Conservation (phyloP, 139 green algal genomes). For the Chlamydomonas asymmetrica region DNA sequence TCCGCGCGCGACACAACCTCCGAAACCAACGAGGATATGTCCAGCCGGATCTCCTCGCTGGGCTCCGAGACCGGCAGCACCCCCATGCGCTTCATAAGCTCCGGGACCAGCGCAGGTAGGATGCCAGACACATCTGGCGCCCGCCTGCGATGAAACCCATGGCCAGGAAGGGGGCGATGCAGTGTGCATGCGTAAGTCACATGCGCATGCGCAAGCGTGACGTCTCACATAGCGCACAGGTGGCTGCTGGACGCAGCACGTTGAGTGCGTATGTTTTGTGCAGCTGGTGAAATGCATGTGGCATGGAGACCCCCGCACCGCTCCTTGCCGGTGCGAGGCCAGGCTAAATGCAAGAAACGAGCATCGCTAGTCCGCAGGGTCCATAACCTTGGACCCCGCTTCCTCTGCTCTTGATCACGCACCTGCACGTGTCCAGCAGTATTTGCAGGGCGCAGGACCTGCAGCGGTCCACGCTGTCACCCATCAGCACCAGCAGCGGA, state of each 20-base stretch:
- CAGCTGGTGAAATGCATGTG: too few species aligned
- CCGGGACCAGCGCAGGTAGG: slow-evolving; percentile 57
- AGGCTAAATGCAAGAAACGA: too few species aligned
- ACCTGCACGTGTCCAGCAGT: slow-evolving; percentile 29
- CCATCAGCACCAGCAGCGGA: slow-evolving; percentile 53
- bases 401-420: neutral
- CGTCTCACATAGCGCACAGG: too few species aligned
- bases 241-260: too few species aligned
- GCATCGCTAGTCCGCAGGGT: too few species aligned
- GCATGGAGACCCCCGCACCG: too few species aligned
- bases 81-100: slow-evolving; percentile 56
- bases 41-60: slow-evolving; percentile 63
- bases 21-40: slow-evolving; percentile 23
- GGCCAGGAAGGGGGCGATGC: too few species aligned
- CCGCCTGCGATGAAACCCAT: too few species aligned
- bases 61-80: slow-evolving; percentile 59
- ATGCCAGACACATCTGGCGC: slow-evolving; percentile 44
- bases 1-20: slow-evolving; percentile 12
- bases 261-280: too few species aligned
- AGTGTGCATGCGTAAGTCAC: too few species aligned
- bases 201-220: too few species aligned
- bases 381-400: neutral
- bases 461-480: slow-evolving; percentile 61
- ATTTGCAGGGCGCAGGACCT: slow-evolving; percentile 39
- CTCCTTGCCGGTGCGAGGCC: too few species aligned